Base-by-base conservation (phyloP, 345 rosid genomes). In the Arabis hirsuta region DNA sequence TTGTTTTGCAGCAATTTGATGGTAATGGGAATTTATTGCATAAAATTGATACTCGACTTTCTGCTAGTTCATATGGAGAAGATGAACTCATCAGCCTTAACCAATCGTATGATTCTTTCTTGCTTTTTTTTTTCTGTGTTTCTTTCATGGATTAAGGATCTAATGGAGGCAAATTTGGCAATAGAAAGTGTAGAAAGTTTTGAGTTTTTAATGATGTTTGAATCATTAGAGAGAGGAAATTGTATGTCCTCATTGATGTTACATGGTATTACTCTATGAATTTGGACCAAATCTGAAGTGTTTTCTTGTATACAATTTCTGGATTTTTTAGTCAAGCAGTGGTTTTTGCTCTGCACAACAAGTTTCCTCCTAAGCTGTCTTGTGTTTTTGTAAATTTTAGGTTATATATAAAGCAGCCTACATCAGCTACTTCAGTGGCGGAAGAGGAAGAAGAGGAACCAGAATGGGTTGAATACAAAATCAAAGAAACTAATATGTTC, bases 401-500 rank as follows among this genome's bases (percentile, higher is more conserved):
- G 73, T 82, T 94, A 7, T 94, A 94, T 81, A 85, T 94, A 79
- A 83, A 91, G 78, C 96, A 91, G 81, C 84, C 90, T 62, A 68
- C 78, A 32, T 80, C 88, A 7, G 81, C 72, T 54, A 87, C 86
- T 55, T 83, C 82, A 6, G 72, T 86, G 55, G 66, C 89, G 20
- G 93, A 84, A 45, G 55, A 69, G 3, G 84, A 84, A 5, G 84
- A 84, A 8, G 90, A 87, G 41, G 87, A 91, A 80, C 77, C 83
- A 0, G 95, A 91, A 54, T 94, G 96, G 98, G 88, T 87, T 19
- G 98, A 91, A 65, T 94, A 91, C 81, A 91, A 91, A 69, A 85
- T 94, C 60, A 94, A 94, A 78, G 98, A 94, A 72, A 84, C 95
- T 59, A 91, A 89, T 73, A 86, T 94, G 95, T 91, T 94, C 78